Percentiles rank a stretch among this genome's conserved stretches.
Evolutionary conservation across 495 filamentous ascomycete genomes (phyloP).

Genomic region (Podospora sp.): DNA sequence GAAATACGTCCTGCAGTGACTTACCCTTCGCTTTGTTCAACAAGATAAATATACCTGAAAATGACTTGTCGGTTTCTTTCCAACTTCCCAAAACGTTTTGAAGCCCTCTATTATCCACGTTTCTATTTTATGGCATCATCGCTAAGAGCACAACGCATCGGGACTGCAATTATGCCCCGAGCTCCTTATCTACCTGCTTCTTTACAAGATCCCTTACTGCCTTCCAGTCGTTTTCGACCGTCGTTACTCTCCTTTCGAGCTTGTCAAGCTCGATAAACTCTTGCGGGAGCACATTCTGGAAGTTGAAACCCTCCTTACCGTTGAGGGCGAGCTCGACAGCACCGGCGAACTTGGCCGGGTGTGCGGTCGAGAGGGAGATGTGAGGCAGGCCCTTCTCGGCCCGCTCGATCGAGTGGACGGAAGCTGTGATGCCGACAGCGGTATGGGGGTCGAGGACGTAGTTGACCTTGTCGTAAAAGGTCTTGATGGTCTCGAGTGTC

Average conservation of each 20-base stretch:
- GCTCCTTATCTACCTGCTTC: conserved; percentile 57
- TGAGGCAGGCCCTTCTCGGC: conserved; percentile 51
- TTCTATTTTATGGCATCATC: not conserved
- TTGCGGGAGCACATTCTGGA: conserved; percentile 72
- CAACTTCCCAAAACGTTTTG: not conserved
- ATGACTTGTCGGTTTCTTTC: not conserved
- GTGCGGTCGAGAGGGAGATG: conserved; percentile 86
- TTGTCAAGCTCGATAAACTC: conserved; percentile 76
- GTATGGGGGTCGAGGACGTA: conserved; percentile 94
- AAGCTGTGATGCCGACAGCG: conserved; percentile 78
- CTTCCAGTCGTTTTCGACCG: conserved; percentile 54
- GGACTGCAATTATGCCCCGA: conserved; percentile 25
- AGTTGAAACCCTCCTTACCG: conserved; percentile 66
- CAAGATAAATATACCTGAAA: not conserved
- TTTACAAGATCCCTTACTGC: conserved; percentile 58
- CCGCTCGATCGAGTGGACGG: conserved; percentile 64
- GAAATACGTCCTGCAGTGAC: not conserved
- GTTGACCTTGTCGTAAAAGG: conserved; percentile 60
- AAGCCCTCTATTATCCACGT: not conserved
- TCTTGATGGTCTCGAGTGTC: conserved; percentile 72
- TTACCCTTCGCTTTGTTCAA: not conserved
- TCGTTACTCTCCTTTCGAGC: conserved; percentile 62
- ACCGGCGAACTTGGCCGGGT: conserved; percentile 88
- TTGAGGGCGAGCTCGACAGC: conserved; percentile 77
- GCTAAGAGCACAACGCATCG: not conserved